phyloP scores from a whole-genome alignment of 2,329 filamentous ascomycete genomes.

The Hymenoscyphus infarciens region DNA sequence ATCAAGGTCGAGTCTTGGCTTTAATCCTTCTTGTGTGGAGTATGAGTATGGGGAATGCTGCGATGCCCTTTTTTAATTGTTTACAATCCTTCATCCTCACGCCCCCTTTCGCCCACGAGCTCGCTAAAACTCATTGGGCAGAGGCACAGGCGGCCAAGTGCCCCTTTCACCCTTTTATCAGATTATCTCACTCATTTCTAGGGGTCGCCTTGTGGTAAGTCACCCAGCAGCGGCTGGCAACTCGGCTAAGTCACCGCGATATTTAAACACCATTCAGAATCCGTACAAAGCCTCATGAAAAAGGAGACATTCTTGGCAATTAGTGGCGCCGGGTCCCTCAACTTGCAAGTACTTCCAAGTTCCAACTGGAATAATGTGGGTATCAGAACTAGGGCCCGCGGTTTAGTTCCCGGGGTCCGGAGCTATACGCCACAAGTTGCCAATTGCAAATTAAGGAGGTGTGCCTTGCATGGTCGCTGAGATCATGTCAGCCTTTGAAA shows the following conservation, averaged over 20 bases:
- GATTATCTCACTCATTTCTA: not conserved
- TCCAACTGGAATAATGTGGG: not conserved
- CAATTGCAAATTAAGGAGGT: not conserved
- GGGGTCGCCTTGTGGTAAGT: not conserved
- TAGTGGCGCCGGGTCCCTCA: not conserved
- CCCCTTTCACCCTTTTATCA: not conserved
- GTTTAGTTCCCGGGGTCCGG: not conserved
- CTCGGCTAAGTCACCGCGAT: not conserved
- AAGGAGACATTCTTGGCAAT: not conserved
- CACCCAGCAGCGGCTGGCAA: not conserved
- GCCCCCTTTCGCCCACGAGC: not conserved
- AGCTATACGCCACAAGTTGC: not conserved
- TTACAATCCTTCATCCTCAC: not conserved
- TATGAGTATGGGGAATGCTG: not conserved
- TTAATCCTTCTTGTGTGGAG: not conserved
- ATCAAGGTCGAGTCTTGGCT: not conserved
- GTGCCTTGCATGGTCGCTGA: constrained; percentile 1
- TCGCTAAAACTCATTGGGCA: not conserved
- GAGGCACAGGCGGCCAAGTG: not conserved
- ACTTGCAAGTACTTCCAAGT: not conserved
- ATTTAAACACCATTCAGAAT: not conserved
- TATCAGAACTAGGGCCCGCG: not conserved
- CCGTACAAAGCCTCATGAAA: not conserved
- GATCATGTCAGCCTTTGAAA: constrained; percentile 10
- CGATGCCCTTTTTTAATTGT: not conserved